phyloP scores from a whole-genome alignment of 805 yeast genomes.

The Suhomyces faveliae region DNA sequence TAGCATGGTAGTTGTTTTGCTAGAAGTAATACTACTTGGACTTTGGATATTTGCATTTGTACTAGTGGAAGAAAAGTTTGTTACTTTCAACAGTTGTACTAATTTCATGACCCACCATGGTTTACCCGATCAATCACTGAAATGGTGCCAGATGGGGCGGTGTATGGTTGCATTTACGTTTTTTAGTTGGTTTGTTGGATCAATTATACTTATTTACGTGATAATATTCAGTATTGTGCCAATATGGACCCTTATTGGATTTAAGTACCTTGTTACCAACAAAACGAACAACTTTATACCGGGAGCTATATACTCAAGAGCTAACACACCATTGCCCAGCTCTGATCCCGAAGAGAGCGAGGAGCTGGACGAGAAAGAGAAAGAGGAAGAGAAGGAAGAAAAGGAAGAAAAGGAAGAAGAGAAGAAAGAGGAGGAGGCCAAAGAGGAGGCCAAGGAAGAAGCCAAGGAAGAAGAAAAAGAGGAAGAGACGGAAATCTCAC shows the following conservation, averaged over 20 bases:
- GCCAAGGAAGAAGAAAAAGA: conserved; percentile 1
- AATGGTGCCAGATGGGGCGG: conserved; percentile 10
- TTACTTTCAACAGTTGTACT: conserved; percentile 6
- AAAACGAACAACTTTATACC: conserved; percentile 2
- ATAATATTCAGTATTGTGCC: conserved; percentile 4
- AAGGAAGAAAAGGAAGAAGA: not conserved
- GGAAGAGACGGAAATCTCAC: not conserved
- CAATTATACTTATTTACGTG: conserved; percentile 3
- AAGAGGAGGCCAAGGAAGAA: not conserved
- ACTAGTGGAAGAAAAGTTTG: conserved; percentile 4
- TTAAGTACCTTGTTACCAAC: not conserved
- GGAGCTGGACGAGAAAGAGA: not conserved
- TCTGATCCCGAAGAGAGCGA: not conserved
- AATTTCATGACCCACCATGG: not conserved
- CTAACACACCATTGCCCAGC: not conserved
- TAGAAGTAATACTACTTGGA: conserved; percentile 8
- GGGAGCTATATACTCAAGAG: conserved; percentile 3
- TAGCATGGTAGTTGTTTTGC: not conserved
- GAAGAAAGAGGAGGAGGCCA: not conserved
- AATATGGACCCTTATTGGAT: conserved; percentile 1
- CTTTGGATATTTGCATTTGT: conserved; percentile 10
- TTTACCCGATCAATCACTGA: not conserved
- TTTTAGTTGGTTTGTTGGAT: conserved; percentile 7
- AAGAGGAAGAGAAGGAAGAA: not conserved
- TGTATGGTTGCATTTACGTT: conserved; percentile 10